Evolutionary conservation across 1,284 basidiomycete genomes (phyloP).

Genomic region (Sutorius eximius): DNA sequence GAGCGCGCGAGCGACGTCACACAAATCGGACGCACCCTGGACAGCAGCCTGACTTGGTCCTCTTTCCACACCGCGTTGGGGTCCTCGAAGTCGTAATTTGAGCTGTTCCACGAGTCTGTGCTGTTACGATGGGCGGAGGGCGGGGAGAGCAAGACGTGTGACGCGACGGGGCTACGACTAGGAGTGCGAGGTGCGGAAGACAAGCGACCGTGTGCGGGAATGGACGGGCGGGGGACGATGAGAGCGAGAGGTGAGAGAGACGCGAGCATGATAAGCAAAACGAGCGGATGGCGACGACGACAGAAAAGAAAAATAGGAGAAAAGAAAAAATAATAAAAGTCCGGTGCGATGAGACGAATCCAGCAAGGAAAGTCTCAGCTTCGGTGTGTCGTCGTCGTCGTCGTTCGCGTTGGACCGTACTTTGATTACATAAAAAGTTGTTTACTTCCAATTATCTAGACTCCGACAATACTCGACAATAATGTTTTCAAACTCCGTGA

Average conservation of each 20-base stretch:
- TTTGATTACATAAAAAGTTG: constrained; percentile 24
- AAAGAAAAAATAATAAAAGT: constrained; percentile 23
- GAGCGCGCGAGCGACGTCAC: constrained; percentile 10
- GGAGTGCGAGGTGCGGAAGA: constrained; percentile 51
- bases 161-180: constrained; percentile 43
- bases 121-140: constrained; percentile 61
- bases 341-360: constrained; percentile 8
- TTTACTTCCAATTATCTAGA: constrained; percentile 20
- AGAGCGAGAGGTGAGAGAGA: constrained; percentile 52
- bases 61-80: constrained; percentile 69
- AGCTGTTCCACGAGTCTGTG: constrained; percentile 80
- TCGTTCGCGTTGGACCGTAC: constrained; percentile 23
- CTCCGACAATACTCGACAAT: constrained; percentile 20
- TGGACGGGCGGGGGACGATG: constrained; percentile 52
- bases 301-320: neutral
- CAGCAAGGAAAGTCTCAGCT: constrained; percentile 26
- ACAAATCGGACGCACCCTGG: constrained; percentile 49
- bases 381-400: constrained; percentile 20
- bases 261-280: constrained; percentile 34
- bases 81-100: constrained; percentile 58
- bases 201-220: constrained; percentile 37
- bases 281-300: constrained; percentile 31
- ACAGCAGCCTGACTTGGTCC: constrained; percentile 65
- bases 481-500: constrained; percentile 15
- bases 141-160: constrained; percentile 50